These are phyloP conservation scores for Lecanoromycetidae sp. DNA, from an alignment of 2,329 filamentous ascomycete genomes.

Conservation along the genomic window DNA sequence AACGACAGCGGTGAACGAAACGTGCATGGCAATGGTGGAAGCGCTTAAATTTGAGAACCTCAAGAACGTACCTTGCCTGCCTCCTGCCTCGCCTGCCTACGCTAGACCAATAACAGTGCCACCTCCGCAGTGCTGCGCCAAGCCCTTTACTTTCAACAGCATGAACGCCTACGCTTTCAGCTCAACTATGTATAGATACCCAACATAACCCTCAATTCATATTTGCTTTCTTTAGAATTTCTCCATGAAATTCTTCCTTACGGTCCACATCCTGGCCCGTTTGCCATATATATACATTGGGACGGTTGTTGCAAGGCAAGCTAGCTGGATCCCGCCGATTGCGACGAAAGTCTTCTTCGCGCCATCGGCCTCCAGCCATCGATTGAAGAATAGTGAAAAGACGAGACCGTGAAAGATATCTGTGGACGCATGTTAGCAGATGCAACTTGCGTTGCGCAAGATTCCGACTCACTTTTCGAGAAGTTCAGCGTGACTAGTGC, in stretches of 20 bases:
- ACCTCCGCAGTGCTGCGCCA: too few species aligned
- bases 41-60: too few species aligned
- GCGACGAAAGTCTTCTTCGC: slow-evolving; percentile 67
- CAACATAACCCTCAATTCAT: background rate
- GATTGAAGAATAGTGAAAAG: slow-evolving; percentile 76
- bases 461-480: slow-evolving; percentile 54
- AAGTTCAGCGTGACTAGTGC: slow-evolving; percentile 91
- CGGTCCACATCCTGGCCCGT: slow-evolving; percentile 85
- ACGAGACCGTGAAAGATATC: slow-evolving; percentile 79
- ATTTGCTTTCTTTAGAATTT: slow-evolving; percentile 7
- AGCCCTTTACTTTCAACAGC: background rate
- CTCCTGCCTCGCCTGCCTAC: too few species aligned
- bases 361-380: slow-evolving; percentile 67
- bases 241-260: slow-evolving; percentile 44
- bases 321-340: slow-evolving; percentile 75
- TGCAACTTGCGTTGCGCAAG: background rate
- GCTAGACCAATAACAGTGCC: too few species aligned
- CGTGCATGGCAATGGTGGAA: background rate
- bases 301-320: slow-evolving; percentile 60
- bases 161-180: background rate
- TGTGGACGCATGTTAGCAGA: slow-evolving; percentile 20
- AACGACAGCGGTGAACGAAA: background rate
- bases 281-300: slow-evolving; percentile 95
- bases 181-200: background rate
- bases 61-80: too few species aligned